phyloP scores from a whole-genome alignment of 1,284 basidiomycete genomes.

The Ganoderma multipileum region DNA sequence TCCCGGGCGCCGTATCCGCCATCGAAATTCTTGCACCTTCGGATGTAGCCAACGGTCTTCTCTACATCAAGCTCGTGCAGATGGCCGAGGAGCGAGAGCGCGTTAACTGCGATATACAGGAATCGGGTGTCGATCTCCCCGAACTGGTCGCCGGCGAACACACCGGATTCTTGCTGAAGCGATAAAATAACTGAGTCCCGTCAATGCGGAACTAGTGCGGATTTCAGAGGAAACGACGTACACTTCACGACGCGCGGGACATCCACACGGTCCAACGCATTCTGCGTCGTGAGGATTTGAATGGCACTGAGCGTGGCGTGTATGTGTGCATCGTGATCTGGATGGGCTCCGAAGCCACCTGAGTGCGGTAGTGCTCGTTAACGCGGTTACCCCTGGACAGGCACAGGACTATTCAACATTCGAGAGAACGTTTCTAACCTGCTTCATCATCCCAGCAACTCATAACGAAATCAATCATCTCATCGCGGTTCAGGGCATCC shows the following conservation, averaged over 20 bases:
- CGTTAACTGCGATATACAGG: conserved; percentile 84
- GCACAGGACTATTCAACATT: neutral
- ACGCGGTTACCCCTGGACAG: neutral
- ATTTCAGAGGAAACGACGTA: conserved; percentile 45
- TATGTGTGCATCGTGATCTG: conserved; percentile 92
- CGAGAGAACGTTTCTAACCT: conserved; percentile 54
- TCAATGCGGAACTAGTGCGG: conserved; percentile 5
- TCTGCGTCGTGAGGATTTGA: conserved; percentile 89
- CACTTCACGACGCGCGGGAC: conserved; percentile 77
- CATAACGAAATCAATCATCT: conserved; percentile 91
- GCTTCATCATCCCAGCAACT: conserved; percentile 92
- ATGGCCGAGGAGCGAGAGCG: conserved; percentile 82
- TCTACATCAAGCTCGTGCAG: conserved; percentile 69
- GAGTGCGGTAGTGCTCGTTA: conserved; percentile 10
- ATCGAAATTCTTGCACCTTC: conserved; percentile 90
- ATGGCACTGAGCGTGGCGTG: conserved; percentile 90
- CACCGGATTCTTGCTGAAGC: conserved; percentile 84
- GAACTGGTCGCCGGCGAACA: conserved; percentile 90
- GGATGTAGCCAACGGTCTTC: conserved; percentile 77
- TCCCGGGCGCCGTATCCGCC: conserved; percentile 89
- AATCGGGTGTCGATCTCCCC: conserved; percentile 96
- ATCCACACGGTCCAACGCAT: conserved; percentile 79
- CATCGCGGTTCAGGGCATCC: conserved; percentile 82
- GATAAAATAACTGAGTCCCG: conserved; percentile 74
- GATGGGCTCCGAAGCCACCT: conserved; percentile 94